phyloP scores from a whole-genome alignment of 2,329 filamentous ascomycete species.

The Sarocladium kiliense region DNA sequence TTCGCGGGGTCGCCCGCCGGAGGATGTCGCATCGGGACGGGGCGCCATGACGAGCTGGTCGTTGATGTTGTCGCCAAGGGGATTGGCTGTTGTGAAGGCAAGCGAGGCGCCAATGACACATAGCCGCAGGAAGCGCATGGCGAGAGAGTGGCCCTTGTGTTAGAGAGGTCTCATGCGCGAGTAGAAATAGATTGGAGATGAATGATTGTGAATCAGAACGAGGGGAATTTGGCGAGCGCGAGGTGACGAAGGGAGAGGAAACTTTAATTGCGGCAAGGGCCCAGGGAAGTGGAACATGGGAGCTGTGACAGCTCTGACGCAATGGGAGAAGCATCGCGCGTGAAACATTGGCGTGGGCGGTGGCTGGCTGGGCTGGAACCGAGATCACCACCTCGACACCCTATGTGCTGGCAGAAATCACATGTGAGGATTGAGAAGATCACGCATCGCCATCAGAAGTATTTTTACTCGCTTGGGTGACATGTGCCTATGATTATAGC shows the following conservation, averaged over 20 bases:
- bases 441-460: too few species aligned
- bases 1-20: conserved; percentile 3
- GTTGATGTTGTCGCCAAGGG: not conserved
- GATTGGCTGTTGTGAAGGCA: not conserved
- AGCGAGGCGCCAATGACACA: conserved; percentile 4
- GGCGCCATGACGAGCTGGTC: conserved; percentile 12
- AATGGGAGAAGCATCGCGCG: not conserved
- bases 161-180: not conserved
- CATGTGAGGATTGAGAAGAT: too few species aligned
- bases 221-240: not conserved
- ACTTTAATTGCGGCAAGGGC: not conserved
- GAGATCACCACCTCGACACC: not conserved
- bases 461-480: too few species aligned
- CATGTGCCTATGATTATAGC: too few species aligned
- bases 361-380: too few species aligned
- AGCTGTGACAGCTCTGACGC: not conserved
- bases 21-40: conserved; percentile 7
- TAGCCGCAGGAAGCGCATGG: conserved; percentile 2
- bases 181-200: not conserved
- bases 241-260: not conserved
- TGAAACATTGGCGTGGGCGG: too few species aligned
- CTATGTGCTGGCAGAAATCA: too few species aligned
- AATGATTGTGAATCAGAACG: not conserved
- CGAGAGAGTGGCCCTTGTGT: not conserved
- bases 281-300: too few species aligned